Evolutionary conservation across 352 stramenopile species (phyloP), one percentile per base, ranked within the genome.

Genomic region (Globisporangium radiosum): DNA sequence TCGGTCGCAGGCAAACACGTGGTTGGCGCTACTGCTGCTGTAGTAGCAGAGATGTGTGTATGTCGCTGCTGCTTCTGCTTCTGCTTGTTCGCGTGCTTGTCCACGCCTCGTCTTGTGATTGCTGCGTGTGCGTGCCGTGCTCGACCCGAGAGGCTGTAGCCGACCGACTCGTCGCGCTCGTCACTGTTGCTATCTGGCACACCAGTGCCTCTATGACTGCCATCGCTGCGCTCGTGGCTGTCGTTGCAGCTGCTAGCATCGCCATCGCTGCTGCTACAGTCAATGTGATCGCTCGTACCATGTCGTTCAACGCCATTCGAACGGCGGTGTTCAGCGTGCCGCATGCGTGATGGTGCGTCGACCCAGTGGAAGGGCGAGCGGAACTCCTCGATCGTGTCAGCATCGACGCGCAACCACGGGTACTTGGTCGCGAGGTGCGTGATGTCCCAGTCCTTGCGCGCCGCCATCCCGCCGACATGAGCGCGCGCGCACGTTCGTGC

Each of bases 331-430:
- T n/a, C 17, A n/a, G 4, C 11, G 8, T 48, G 45, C n/a, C 5
- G 45, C 15, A n/a, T 8, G 10, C 17, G 19, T 33, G 4, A 25
- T 5, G 14, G 9, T 5, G 52, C 69, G 15, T 64, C 43, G 5
- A 75, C 61, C 76, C 78, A 88, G 9, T 71, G 38, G 43, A 89
- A 89, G 7, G 76, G 79, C 48, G 76, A 78, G 15, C 76, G 71
- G 51, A 88, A 92, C 45, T 92, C 80, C 19, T 77, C 66, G 36
- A 92, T 64, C 15, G 82, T 78, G 63, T 79, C 62, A 13, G 67
- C 65, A 40, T 90, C 81, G 25, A 89, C 73, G 52, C 75, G 80
- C 50, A 92, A 71, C 82, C 82, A 92, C 37, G 82, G 82, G 64
- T 92, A 92, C 68, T 92, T 92, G 53, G 68, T 49, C 11, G 66